phyloP scores from a whole-genome alignment of 1,284 basidiomycete genomes.

The Phellopilus nigrolimitatus region DNA sequence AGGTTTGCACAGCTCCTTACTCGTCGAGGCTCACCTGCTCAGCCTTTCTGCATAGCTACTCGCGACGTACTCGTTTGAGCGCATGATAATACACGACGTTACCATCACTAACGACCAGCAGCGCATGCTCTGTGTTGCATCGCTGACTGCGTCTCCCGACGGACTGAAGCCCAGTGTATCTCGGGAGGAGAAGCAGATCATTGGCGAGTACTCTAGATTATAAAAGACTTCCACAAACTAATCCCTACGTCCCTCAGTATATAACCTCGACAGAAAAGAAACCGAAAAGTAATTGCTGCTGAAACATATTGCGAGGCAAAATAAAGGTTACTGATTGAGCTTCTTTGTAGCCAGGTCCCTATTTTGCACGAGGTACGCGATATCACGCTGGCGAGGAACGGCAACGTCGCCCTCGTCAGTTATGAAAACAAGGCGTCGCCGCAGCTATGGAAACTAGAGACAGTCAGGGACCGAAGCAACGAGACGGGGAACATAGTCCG shows the following conservation, averaged over 20 bases:
- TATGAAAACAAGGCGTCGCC: conserved; percentile 76
- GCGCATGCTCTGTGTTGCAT: conserved; percentile 68
- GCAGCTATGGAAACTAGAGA: conserved; percentile 72
- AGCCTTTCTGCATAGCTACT: conserved; percentile 9
- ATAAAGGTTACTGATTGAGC: neutral
- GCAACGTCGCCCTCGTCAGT: conserved; percentile 62
- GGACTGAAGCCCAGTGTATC: conserved; percentile 72
- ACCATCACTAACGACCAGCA: conserved; percentile 63
- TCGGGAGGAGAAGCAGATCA: conserved; percentile 69
- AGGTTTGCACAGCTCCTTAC: conserved; percentile 27
- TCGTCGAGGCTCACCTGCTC: neutral
- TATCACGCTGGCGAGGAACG: conserved; percentile 58
- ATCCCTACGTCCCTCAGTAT: conserved; percentile 40
- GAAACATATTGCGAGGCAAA: neutral
- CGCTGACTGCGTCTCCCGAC: conserved; percentile 52
- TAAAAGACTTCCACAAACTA: neutral
- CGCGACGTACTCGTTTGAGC: conserved; percentile 52
- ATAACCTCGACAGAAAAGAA: conserved; percentile 59
- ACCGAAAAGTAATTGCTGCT: conserved; percentile 57
- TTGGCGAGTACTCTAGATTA: conserved; percentile 42
- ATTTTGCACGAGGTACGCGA: conserved; percentile 76
- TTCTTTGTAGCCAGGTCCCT: conserved; percentile 56
- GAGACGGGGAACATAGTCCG: conserved; percentile 37
- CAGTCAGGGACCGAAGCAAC: conserved; percentile 47
- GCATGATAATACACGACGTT: conserved; percentile 67